A percentile compares a stretch with the other conserved stretches of the same genome.
phyloP scores from a whole-genome alignment of 257 asterid genomes.

The Capsicum rhomboideum region DNA sequence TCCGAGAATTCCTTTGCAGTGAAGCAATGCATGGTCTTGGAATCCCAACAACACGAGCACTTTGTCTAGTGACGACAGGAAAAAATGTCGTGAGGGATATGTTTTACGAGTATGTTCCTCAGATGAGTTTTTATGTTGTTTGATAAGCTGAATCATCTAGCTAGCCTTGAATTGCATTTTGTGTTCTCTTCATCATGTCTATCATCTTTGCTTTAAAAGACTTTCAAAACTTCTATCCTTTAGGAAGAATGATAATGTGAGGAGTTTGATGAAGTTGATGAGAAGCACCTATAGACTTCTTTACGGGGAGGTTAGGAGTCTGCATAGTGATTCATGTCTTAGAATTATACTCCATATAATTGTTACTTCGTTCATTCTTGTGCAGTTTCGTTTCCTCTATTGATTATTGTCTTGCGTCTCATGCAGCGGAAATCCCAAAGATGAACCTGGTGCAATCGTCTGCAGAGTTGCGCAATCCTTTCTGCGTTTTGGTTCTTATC shows the following conservation, averaged over 20 bases:
- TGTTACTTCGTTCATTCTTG: background rate
- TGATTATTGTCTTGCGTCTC: conserved; percentile 6
- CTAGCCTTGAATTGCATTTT: background rate
- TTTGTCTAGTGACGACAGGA: conserved; percentile 87
- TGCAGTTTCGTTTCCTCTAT: background rate
- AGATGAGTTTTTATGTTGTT: background rate
- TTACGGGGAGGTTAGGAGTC: background rate
- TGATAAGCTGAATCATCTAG: background rate
- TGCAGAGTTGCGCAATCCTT: conserved; percentile 92
- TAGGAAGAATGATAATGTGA: background rate
- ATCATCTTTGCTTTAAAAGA: background rate
- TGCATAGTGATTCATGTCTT: background rate
- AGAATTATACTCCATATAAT: background rate
- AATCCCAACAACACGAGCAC: conserved; percentile 94
- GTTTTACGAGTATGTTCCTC: conserved; percentile 83
- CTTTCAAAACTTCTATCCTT: background rate
- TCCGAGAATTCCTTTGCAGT: conserved; percentile 92
- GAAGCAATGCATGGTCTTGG: conserved; percentile 98
- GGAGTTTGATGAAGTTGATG: background rate
- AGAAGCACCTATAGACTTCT: background rate
- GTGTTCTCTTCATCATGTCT: background rate
- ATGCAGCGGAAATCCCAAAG: conserved; percentile 92
- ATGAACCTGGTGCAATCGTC: conserved; percentile 93
- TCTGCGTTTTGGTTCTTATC: conserved; percentile 93
- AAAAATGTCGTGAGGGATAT: conserved; percentile 76